Base-by-base conservation (phyloP, 1,139 yeast species). In the Lodderomyces oxycetoniae region DNA sequence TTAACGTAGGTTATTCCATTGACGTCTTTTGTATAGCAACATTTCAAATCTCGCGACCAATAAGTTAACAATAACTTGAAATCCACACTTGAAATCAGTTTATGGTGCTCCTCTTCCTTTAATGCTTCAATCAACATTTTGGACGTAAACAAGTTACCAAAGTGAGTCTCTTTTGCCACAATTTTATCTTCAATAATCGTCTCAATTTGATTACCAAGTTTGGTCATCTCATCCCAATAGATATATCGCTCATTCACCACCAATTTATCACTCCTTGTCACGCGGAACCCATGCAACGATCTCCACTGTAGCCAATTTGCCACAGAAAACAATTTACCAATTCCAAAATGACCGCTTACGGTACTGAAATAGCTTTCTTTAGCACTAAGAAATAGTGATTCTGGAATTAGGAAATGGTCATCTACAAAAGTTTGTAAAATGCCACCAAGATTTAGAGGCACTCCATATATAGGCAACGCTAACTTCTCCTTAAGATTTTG, bases 401-500 rank as follows among this genome's bases (percentile, higher is more conserved):
- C 45, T 0, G 67, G 65, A 0, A 63, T 41, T 7, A 62, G 35
- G 2, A 40, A 35, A 31, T 49, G 47, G 13, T 43, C 32, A 4
- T 27, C 30, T 7, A 58, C 53, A 28, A 64, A 44, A 33, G 61
- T 68, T 11, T 51, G 36, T 7, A 64, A 34, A 1, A 61, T 48
- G 5, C 39, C 28, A 0, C 46, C 50, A 21, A 65, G 26, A 15
- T 56, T 40, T 27, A 46, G 39, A 0, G 71, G 71, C 17, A 44
- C 41, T 0, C 70, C 70, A 35, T 56, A 52, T 0, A 47, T 42
- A 1, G 64, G 57, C 4, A 61, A 34, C 7, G 52, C 41, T 27
- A 65, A 45, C 7, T 38, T 32, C 12, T 44, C 46, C 1, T 37
- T 26, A 25, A 63, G 39, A 12, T 42, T 46, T 16, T 48, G 41